These are phyloP conservation scores for Heliamphora pulchella DNA, from an alignment of 179 eudicot species.

Conservation along the genomic window DNA sequence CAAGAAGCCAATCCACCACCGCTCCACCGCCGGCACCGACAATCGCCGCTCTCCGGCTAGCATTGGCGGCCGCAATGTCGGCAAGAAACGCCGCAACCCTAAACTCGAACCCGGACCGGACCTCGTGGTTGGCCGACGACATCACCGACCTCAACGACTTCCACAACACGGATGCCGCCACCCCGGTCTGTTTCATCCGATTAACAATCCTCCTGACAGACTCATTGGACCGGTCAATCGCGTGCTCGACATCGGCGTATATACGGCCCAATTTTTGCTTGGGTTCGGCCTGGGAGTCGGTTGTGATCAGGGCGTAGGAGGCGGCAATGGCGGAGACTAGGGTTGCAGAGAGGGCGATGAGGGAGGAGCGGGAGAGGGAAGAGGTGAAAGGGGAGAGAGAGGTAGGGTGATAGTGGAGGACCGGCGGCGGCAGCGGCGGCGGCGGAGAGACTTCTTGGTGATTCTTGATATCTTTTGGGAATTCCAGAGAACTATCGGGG, in stretches of 20 bases:
- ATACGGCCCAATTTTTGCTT: constrained; percentile 8
- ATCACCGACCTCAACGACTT: constrained; percentile 66
- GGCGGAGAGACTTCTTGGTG: constrained; percentile 21
- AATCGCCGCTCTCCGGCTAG: constrained; percentile 66
- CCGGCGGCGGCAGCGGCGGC: constrained; percentile 14
- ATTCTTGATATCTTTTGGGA: constrained; percentile 7
- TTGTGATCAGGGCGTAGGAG: constrained; percentile 23
- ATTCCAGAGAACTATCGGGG: constrained; percentile 7
- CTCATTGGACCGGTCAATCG: constrained; percentile 42
- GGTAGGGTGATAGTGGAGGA: constrained; percentile 21
- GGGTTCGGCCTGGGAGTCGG: constrained; percentile 7
- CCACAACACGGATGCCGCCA: constrained; percentile 74
- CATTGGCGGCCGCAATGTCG: constrained; percentile 89
- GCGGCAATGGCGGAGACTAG: constrained; percentile 23
- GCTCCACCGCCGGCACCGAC: constrained; percentile 81
- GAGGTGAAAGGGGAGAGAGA: constrained; percentile 16
- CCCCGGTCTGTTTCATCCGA: constrained; percentile 64
- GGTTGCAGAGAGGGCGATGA: constrained; percentile 26
- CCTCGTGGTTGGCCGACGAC: constrained; percentile 80
- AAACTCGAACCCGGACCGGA: constrained; percentile 78
- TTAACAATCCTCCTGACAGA: constrained; percentile 31
- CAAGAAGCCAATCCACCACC: constrained; percentile 84
- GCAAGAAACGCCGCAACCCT: constrained; percentile 93
- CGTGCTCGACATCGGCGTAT: constrained; percentile 26
- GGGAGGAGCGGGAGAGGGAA: constrained; percentile 14